Evolutionary conservation across 106 monocot species (phyloP).

Genomic region (Phalaenopsis equestris): DNA sequence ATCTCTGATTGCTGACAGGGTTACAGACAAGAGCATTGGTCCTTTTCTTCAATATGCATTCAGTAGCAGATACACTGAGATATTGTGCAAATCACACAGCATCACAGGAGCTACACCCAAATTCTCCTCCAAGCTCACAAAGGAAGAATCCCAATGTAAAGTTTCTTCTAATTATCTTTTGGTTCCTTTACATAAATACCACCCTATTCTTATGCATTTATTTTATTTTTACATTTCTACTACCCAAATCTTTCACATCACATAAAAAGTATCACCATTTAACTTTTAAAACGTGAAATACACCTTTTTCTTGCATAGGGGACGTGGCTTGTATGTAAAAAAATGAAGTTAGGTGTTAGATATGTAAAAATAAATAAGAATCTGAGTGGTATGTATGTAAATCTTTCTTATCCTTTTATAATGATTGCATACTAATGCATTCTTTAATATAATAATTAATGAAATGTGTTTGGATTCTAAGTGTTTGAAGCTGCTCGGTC

Average conservation of each 20-base stretch:
- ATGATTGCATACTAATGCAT: background rate
- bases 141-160: conserved; percentile 47
- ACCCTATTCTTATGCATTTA: too few species aligned
- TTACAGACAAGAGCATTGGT: conserved; percentile 32
- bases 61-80: conserved; percentile 54
- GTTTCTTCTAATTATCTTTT: background rate
- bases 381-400: background rate
- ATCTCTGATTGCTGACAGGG: background rate
- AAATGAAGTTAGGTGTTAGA: too few species aligned
- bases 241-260: too few species aligned
- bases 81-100: conserved; percentile 58
- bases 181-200: too few species aligned
- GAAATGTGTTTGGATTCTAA: background rate
- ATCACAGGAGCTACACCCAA: conserved; percentile 29
- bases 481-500: conserved; percentile 63
- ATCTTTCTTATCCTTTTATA: background rate
- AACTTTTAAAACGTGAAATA: too few species aligned
- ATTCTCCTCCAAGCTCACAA: conserved; percentile 35
- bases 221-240: too few species aligned
- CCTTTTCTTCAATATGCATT: conserved; percentile 51
- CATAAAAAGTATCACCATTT: too few species aligned
- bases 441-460: background rate
- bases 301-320: too few species aligned
- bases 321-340: too few species aligned
- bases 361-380: too few species aligned